Conservation (phyloP, 352 stramenopile species). For the Peronospora destructor region DNA sequence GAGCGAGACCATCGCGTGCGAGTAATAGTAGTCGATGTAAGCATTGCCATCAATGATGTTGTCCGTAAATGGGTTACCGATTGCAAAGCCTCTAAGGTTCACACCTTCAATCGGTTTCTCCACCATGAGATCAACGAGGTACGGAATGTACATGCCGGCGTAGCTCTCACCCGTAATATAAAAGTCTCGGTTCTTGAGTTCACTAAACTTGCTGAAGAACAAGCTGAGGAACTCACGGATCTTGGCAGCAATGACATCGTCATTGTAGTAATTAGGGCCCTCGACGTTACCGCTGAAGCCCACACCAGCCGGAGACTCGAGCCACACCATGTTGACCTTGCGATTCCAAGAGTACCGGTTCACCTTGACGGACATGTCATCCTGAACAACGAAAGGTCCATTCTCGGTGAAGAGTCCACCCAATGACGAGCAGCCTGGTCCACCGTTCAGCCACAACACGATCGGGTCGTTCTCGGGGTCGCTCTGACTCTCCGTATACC, state of each 20-base stretch:
- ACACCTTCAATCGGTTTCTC: slow-evolving; percentile 52
- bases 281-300: slow-evolving; percentile 63
- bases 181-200: slow-evolving; percentile 66
- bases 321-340: slow-evolving; percentile 70
- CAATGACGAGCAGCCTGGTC: slow-evolving; percentile 68
- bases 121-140: slow-evolving; percentile 69
- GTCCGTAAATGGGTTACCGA: slow-evolving; percentile 71
- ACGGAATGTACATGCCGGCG: slow-evolving; percentile 88
- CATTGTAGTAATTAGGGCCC: slow-evolving; percentile 71
- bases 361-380: slow-evolving; percentile 45
- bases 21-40: slow-evolving; percentile 85
- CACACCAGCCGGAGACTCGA: slow-evolving; percentile 66
- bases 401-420: slow-evolving; percentile 64
- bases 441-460: slow-evolving; percentile 78
- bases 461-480: slow-evolving; percentile 53
- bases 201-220: slow-evolving; percentile 65
- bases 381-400: slow-evolving; percentile 59
- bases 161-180: slow-evolving; percentile 84
- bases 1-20: slow-evolving; percentile 74
- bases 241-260: slow-evolving; percentile 66
- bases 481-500: slow-evolving; percentile 67
- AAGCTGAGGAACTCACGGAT: slow-evolving; percentile 68
- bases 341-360: slow-evolving; percentile 78
- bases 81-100: slow-evolving; percentile 68
- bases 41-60: slow-evolving; percentile 52